A percentile compares a stretch with the other conserved stretches of the same genome.
Conservation (phyloP, 768 basidiomycete genomes). For the Trametes punicea region DNA sequence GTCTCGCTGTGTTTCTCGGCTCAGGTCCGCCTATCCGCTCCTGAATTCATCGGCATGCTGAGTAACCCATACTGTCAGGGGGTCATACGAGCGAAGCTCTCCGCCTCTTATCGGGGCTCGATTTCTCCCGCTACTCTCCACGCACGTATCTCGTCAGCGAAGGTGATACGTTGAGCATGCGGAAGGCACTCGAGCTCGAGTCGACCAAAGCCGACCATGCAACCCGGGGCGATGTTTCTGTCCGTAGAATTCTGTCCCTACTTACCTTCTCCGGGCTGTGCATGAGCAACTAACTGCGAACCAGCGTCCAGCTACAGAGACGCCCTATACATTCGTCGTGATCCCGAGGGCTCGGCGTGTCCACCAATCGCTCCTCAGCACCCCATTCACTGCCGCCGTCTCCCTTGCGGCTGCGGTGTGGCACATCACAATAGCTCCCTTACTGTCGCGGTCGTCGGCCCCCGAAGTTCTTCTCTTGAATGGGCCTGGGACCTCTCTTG, state of each 20-base stretch:
- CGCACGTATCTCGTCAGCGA: conserved; percentile 80
- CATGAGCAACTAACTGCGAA: neutral
- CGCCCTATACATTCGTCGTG: conserved; percentile 49
- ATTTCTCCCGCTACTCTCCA: conserved; percentile 70
- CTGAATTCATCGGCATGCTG: neutral
- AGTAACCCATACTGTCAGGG: conserved; percentile 45
- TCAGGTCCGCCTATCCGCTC: conserved; percentile 58
- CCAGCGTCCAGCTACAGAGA: conserved; percentile 9
- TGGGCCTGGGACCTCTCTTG: conserved; percentile 92
- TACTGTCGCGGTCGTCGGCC: conserved; percentile 36
- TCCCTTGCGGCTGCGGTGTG: conserved; percentile 64
- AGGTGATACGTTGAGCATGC: conserved; percentile 75
- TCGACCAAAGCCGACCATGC: conserved; percentile 28
- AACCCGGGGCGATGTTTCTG: conserved; percentile 17
- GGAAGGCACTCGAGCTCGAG: conserved; percentile 71
- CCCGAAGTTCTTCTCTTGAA: conserved; percentile 84
- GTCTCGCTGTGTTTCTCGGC: conserved; percentile 85
- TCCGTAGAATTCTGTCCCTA: conserved; percentile 10
- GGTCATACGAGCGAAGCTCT: conserved; percentile 93
- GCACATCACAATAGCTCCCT: conserved; percentile 53
- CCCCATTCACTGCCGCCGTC: conserved; percentile 57
- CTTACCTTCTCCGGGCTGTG: conserved; percentile 5
- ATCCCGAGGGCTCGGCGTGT: conserved; percentile 89
- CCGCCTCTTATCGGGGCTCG: conserved; percentile 64
- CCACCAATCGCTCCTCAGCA: conserved; percentile 73